A percentile compares a stretch with the other conserved stretches of the same genome.
Evolutionary conservation across 2,329 filamentous ascomycete genomes (phyloP).

Genomic region (Aspergillus glaucus): DNA sequence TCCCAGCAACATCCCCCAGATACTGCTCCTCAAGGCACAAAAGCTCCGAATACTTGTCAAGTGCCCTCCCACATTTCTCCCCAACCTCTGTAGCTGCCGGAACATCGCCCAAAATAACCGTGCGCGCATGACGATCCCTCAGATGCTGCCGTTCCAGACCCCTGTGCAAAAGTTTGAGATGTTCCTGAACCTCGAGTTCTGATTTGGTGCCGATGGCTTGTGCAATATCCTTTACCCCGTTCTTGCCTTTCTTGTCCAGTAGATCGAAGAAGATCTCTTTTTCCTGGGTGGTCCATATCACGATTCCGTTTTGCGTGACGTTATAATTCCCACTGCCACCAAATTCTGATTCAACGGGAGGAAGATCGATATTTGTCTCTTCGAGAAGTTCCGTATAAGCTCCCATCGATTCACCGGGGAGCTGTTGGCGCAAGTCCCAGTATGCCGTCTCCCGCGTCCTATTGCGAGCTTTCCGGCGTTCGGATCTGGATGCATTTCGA

Average conservation of each 20-base stretch:
- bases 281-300: conserved; percentile 64
- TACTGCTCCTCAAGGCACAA: conserved; percentile 59
- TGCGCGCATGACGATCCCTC: conserved; percentile 26
- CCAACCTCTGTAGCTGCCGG: conserved; percentile 69
- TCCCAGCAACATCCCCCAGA: conserved; percentile 56
- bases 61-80: conserved; percentile 54
- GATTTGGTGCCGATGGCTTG: conserved; percentile 63
- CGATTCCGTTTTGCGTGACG: conserved; percentile 60
- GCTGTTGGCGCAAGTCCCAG: conserved; percentile 8
- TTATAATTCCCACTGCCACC: conserved; percentile 19
- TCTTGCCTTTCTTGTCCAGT: conserved; percentile 57
- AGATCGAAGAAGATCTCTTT: conserved; percentile 65
- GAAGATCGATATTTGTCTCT: conserved; percentile 44
- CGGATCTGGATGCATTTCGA: background rate
- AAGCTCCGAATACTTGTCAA: conserved; percentile 64
- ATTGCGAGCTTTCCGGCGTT: background rate
- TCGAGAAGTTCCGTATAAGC: conserved; percentile 51
- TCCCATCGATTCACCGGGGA: conserved; percentile 43
- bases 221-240: conserved; percentile 58
- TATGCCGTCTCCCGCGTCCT: conserved; percentile 9
- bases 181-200: conserved; percentile 65
- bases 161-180: conserved; percentile 57
- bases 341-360: conserved; percentile 1
- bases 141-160: conserved; percentile 39
- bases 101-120: conserved; percentile 50